These are phyloP conservation scores for Medicago lupulina DNA, from an alignment of 306 rosid species.

Conservation along the genomic window DNA sequence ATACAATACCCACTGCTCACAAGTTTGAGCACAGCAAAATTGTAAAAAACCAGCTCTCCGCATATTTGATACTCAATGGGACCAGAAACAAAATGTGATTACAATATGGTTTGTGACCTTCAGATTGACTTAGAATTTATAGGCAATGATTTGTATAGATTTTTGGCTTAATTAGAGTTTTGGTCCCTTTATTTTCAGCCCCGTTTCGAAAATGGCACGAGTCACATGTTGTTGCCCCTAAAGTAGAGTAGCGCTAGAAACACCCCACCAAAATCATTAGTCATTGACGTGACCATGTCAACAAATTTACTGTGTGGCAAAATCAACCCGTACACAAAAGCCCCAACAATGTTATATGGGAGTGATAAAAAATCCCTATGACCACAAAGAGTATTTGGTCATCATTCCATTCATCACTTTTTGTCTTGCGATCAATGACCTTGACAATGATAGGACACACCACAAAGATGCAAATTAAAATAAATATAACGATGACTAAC, in stretches of 20 bases:
- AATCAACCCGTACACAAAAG: conserved; percentile 57
- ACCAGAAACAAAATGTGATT: too few species aligned
- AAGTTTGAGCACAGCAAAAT: neutral
- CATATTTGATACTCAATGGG: too few species aligned
- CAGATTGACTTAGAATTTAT: too few species aligned
- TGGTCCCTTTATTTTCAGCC: too few species aligned
- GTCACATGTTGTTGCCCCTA: conserved; percentile 38
- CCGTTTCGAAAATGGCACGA: neutral
- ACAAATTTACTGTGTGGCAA: conserved; percentile 53
- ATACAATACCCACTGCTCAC: conserved; percentile 1
- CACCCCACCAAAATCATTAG: conserved; percentile 44
- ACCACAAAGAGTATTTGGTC: conserved; percentile 33
- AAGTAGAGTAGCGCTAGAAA: conserved; percentile 43
- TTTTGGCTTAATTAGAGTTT: too few species aligned
- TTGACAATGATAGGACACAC: conserved; percentile 37
- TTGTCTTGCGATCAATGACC: conserved; percentile 26
- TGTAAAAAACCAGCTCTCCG: neutral
- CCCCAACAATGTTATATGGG: conserved; percentile 46
- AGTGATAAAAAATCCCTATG: conserved; percentile 38
- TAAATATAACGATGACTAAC: neutral
- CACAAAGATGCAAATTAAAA: conserved; percentile 28
- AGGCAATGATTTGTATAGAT: too few species aligned
- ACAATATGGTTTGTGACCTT: too few species aligned
- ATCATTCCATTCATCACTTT: conserved; percentile 43
- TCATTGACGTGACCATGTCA: conserved; percentile 20